Evolutionary conservation across 2,329 filamentous ascomycete genomes (phyloP), one percentile per base, ranked within the genome.

Genomic region (Sclerotinia minor): DNA sequence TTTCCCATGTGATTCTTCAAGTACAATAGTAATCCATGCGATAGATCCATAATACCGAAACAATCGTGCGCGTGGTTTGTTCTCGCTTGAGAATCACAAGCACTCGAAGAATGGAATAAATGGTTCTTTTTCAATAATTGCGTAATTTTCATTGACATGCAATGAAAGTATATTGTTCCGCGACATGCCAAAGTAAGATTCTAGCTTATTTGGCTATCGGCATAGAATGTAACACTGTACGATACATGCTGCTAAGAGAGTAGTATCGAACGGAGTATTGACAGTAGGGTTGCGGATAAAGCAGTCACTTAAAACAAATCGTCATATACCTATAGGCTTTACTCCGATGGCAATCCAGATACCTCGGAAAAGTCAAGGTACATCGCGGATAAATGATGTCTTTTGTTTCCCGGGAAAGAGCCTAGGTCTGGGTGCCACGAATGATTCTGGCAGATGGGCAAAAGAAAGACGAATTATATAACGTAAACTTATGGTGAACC

Each of bases 271-370:
- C 5, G 59, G 32, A 50, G n/a, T 5, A 38, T 38, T 11, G n/a
- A 50, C 26, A n/a, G 58, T 19, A 26, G n/a, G n/a, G 38, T 61
- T 47, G 45, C 29, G 21, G 24, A 49, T 61, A 38, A 21, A 6
- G n/a, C 17, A 35, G 35, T 17, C 45, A 50, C n/a, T 9, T 17
- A 63, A 50, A 24, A 3, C 24, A 50, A 15, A 63, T 38, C 32
- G 35, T 15, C 29, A 63, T 38, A 50, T 63, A 63, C 59, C 50
- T 21, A 26, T 38, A n/a, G n/a, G n/a, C n/a, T n/a, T n/a, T n/a
- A 50, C 17, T 50, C n/a, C 32, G 59, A 63, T 38, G 8, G 2
- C 13, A 24, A 38, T 49, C 8, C 21, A 15, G 29, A 38, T 50
- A 35, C 45, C n/a, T 21, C 45, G 45, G 45, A 61, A 29, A 17